Evolutionary conservation across 192 early-diverging fungal species (phyloP).

Genomic region (Polychytrium aggregatum): DNA sequence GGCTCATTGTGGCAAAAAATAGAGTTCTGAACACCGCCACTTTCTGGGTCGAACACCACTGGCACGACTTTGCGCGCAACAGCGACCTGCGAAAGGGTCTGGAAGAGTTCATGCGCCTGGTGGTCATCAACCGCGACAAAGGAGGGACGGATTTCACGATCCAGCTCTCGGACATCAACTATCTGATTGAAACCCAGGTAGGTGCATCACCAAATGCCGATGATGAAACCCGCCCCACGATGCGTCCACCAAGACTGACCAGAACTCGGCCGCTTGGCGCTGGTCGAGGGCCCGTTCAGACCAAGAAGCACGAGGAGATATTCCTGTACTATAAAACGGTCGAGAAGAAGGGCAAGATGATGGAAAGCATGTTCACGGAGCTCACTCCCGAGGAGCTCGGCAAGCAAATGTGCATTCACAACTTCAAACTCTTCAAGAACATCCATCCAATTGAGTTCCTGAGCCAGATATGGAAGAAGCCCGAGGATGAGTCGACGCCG

Average conservation of each 20-base stretch:
- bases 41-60: slow-evolving; percentile 41
- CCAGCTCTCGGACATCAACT: no score
- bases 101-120: slow-evolving; percentile 27
- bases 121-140: no score
- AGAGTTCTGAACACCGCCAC: slow-evolving; percentile 33
- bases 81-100: slow-evolving; percentile 26
- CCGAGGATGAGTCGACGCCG: slow-evolving; percentile 37
- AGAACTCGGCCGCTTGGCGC: no score
- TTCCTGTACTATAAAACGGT: slow-evolving; percentile 30
- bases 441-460: slow-evolving; percentile 54
- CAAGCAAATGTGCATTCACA: slow-evolving; percentile 43
- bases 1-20: neutral
- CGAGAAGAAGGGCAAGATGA: slow-evolving; percentile 31
- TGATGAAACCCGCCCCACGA: slow-evolving; percentile 2
- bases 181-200: neutral
- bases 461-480: slow-evolving; percentile 45
- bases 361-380: slow-evolving; percentile 38
- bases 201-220: neutral
- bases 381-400: slow-evolving; percentile 29
- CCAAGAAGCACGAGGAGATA: slow-evolving; percentile 32
- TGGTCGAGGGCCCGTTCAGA: slow-evolving; percentile 6
- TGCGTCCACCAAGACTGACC: neutral
- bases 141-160: no score
- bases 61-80: slow-evolving; percentile 46
- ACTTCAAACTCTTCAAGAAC: slow-evolving; percentile 41